Conservation (phyloP, 371 early-diverging fungal genomes). For the Apophysomyces trapeziformis region DNA sequence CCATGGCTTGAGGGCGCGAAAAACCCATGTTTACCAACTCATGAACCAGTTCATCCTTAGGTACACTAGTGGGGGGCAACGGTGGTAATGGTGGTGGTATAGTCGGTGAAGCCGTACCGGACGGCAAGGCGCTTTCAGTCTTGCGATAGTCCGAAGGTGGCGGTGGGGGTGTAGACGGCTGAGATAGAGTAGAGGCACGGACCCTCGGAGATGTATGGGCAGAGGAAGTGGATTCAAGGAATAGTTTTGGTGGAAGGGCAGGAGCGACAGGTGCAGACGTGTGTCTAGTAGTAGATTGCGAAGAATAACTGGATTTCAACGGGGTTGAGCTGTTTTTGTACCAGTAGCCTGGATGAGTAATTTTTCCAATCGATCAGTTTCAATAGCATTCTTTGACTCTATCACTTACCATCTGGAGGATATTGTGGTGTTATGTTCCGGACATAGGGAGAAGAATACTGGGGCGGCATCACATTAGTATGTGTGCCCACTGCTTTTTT, state of each 20-base stretch:
- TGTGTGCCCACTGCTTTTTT: conserved; percentile 16
- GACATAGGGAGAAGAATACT: conserved; percentile 11
- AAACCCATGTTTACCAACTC: conserved; percentile 82
- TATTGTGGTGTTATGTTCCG: not conserved
- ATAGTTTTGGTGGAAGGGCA: conserved; percentile 25
- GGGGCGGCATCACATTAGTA: conserved; percentile 14
- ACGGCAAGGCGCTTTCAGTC: not conserved
- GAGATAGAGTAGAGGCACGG: conserved; percentile 3
- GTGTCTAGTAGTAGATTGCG: conserved; percentile 14
- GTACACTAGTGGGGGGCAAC: conserved; percentile 32
- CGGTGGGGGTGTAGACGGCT: conserved; percentile 25
- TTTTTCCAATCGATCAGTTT: too few species aligned
- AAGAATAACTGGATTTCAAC: conserved; percentile 3
- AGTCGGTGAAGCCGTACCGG: conserved; percentile 6
- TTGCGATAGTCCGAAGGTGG: conserved; percentile 21
- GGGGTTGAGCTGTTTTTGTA: conserved; percentile 11
- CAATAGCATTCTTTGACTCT: too few species aligned
- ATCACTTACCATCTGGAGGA: not conserved
- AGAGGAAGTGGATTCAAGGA: conserved; percentile 14
- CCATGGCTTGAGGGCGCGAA: conserved; percentile 72
- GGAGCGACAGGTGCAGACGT: conserved; percentile 23
- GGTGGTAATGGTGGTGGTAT: conserved; percentile 44
- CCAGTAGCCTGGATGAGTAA: not conserved
- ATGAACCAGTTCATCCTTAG: conserved; percentile 33
- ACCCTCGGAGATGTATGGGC: conserved; percentile 19